Percentiles rank a stretch among this genome's conserved stretches.
These are phyloP conservation scores for Curvularia sp. DNA, from an alignment of 2,329 filamentous ascomycete species.

Conservation along the genomic window DNA sequence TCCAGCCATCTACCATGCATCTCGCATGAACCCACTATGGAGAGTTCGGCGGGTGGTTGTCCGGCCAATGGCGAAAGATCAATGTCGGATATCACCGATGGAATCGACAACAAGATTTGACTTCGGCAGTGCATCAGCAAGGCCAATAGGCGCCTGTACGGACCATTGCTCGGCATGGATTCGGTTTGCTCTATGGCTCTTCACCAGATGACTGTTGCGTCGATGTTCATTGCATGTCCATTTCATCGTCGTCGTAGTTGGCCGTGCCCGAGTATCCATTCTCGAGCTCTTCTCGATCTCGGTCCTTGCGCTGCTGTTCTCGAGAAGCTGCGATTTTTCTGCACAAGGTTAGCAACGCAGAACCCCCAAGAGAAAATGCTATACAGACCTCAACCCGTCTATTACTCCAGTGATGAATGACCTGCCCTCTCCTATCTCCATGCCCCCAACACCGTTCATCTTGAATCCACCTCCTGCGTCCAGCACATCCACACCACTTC, in stretches of 20 bases:
- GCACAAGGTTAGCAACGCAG: constrained; percentile 17
- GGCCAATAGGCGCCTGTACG: neutral
- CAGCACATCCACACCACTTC: constrained; percentile 74
- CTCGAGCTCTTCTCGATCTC: constrained; percentile 72
- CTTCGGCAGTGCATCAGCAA: neutral
- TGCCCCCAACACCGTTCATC: constrained; percentile 82
- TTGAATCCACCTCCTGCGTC: constrained; percentile 76
- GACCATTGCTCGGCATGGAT: neutral
- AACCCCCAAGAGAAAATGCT: no score
- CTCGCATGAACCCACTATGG: neutral
- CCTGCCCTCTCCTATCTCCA: constrained; percentile 89
- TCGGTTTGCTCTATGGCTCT: neutral
- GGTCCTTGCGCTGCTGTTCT: constrained; percentile 78
- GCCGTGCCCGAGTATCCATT: constrained; percentile 62
- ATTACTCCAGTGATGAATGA: constrained; percentile 85
- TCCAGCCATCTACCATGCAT: neutral
- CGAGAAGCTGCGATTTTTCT: constrained; percentile 81
- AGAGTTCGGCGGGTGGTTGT: neutral
- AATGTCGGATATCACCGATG: neutral
- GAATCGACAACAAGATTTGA: neutral
- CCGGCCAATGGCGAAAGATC: neutral
- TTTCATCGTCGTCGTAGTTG: constrained; percentile 65
- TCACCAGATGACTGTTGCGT: neutral
- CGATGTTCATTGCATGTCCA: constrained; percentile 46
- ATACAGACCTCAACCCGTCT: constrained; percentile 72